phyloP scores from a whole-genome alignment of 2,329 filamentous ascomycete genomes.

The Aspergillus novofumigatus region DNA sequence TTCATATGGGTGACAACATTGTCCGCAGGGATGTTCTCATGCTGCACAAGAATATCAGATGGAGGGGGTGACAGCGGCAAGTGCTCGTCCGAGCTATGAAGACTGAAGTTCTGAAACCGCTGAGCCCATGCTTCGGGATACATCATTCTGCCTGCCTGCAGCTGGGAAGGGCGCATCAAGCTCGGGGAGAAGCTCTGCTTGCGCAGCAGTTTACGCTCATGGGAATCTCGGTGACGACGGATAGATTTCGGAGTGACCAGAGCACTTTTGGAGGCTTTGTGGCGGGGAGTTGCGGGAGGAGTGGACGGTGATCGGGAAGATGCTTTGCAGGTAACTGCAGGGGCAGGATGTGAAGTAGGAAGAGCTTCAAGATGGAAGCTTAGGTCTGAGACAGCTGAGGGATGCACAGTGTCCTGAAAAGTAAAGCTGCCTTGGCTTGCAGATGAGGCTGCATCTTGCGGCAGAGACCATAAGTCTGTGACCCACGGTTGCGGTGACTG shows the following conservation, averaged over 20 bases:
- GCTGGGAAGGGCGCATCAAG: slow-evolving; percentile 52
- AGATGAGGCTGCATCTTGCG: slow-evolving; percentile 45
- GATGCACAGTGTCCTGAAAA: slow-evolving; percentile 38
- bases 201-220: slow-evolving; percentile 36
- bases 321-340: slow-evolving; percentile 15
- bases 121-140: slow-evolving; percentile 49
- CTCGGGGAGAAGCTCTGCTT: slow-evolving; percentile 46
- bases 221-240: slow-evolving; percentile 38
- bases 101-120: slow-evolving; percentile 51
- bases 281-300: slow-evolving; percentile 34
- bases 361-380: slow-evolving; percentile 31
- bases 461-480: slow-evolving; percentile 49
- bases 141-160: slow-evolving; percentile 41
- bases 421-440: slow-evolving; percentile 26
- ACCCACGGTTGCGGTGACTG: slow-evolving; percentile 50
- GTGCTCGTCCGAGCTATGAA: slow-evolving; percentile 43
- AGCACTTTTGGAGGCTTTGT: slow-evolving; percentile 34
- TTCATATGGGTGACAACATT: slow-evolving; percentile 26
- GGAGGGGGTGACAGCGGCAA: slow-evolving; percentile 44
- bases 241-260: slow-evolving; percentile 36
- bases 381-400: slow-evolving; percentile 30
- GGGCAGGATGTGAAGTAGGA: slow-evolving; percentile 13
- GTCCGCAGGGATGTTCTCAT: slow-evolving; percentile 34
- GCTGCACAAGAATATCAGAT: slow-evolving; percentile 40
- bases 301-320: slow-evolving; percentile 31